phyloP scores from a whole-genome alignment of 345 rosid species.

The Rhodomyrtus tomentosa region DNA sequence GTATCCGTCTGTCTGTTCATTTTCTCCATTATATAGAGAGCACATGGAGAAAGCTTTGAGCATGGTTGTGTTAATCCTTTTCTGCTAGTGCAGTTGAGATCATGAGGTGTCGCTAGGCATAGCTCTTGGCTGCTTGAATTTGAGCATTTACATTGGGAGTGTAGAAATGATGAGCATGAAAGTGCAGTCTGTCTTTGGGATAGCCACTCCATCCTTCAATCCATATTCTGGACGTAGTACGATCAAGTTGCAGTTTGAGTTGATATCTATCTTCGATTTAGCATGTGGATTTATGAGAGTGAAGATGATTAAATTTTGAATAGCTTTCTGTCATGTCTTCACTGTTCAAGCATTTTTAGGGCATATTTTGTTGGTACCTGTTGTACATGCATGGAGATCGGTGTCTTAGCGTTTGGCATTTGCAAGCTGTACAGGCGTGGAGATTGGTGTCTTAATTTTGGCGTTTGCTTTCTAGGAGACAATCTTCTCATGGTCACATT shows the following conservation, averaged over 20 bases:
- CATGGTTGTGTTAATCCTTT: neutral
- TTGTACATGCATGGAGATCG: neutral
- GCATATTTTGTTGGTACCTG: neutral
- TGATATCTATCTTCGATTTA: neutral
- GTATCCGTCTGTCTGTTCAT: neutral
- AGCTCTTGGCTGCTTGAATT: neutral
- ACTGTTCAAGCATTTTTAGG: neutral
- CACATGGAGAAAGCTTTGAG: neutral
- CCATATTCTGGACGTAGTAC: neutral
- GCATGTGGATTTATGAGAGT: neutral
- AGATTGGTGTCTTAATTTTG: neutral
- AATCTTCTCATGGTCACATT: neutral
- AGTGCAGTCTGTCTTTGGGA: neutral
- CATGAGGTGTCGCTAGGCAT: neutral
- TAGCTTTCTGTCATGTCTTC: neutral
- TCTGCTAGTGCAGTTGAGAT: neutral
- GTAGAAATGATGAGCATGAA: neutral
- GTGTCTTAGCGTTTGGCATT: neutral
- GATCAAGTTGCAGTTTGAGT: neutral
- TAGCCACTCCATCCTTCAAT: neutral
- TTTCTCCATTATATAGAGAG: neutral
- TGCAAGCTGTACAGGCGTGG: neutral
- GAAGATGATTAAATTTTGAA: neutral
- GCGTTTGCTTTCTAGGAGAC: neutral
- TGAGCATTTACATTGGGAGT: neutral